phyloP scores from a whole-genome alignment of 495 filamentous ascomycete species.

The Aspergillus nanangensis region DNA sequence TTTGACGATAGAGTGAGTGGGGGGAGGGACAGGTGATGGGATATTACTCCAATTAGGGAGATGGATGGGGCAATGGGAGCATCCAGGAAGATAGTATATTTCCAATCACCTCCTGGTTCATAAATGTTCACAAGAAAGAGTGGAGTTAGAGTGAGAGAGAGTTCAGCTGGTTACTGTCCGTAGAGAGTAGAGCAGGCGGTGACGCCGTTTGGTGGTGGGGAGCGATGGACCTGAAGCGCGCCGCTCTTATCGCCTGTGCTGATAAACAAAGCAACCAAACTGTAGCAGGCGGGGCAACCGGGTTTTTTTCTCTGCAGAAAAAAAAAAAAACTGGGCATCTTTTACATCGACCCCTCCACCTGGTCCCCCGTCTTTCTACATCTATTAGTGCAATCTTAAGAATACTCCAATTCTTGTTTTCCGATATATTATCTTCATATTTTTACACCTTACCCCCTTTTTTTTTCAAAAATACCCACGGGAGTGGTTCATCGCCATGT shows the following conservation, averaged over 20 bases:
- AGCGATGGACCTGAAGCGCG: constrained; percentile 17
- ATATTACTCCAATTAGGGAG: no score
- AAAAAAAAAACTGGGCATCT: background rate
- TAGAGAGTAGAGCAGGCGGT: constrained; percentile 19
- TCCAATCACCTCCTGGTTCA: no score
- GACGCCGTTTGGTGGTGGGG: constrained; percentile 19
- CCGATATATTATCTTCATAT: background rate
- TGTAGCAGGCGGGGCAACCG: constrained; percentile 31
- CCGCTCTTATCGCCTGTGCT: constrained; percentile 13
- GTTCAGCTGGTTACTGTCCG: no score
- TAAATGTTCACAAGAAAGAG: no score
- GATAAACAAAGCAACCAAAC: constrained; percentile 33
- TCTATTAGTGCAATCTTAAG: no score
- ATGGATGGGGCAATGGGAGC: background rate
- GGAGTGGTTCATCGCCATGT: constrained; percentile 20
- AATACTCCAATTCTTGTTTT: constrained; percentile 1
- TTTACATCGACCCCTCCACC: background rate
- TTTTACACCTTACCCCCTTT: background rate
- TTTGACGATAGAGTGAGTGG: no score
- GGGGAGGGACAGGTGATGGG: no score
- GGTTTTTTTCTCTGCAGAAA: constrained; percentile 10
- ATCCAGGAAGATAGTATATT: no score
- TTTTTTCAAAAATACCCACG: background rate
- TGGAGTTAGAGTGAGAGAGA: background rate
- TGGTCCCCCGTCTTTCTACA: background rate